Percentiles rank a stretch among this genome's conserved stretches.
These are phyloP conservation scores for Cladosporium cucumerinum DNA, from an alignment of 2,329 filamentous ascomycete species.

Conservation along the genomic window DNA sequence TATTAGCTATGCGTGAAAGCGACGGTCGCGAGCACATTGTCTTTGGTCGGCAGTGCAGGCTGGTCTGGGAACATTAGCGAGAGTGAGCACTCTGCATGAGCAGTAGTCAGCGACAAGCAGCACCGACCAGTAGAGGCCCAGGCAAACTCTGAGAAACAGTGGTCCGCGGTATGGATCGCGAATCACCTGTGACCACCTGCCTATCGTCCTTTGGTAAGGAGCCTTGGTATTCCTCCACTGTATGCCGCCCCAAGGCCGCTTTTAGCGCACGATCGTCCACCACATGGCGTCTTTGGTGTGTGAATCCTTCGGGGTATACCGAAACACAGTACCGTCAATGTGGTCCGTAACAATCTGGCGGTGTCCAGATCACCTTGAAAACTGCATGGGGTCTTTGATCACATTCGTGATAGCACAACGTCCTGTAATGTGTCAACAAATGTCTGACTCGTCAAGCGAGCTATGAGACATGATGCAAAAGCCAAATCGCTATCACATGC, in stretches of 20 bases:
- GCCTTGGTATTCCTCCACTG: constrained; percentile 3
- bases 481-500: not conserved
- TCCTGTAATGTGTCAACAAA: not conserved
- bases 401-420: not conserved
- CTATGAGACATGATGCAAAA: not conserved
- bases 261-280: not conserved
- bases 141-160: not conserved
- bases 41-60: not conserved
- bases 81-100: not conserved
- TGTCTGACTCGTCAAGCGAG: not conserved
- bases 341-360: not conserved
- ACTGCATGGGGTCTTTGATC: not conserved
- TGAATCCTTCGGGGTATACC: not conserved
- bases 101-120: not conserved
- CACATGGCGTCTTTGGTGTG: not conserved
- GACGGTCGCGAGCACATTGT: not conserved
- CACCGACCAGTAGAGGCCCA: not conserved
- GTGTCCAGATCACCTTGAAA: not conserved
- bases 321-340: not conserved
- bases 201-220: not conserved
- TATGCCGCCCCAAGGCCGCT: not conserved
- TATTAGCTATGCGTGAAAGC: not conserved
- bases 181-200: not conserved
- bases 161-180: not conserved
- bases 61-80: not conserved